These are phyloP conservation scores for Trichoderma harzianum DNA, from an alignment of 2,329 filamentous ascomycete species.

Conservation along the genomic window DNA sequence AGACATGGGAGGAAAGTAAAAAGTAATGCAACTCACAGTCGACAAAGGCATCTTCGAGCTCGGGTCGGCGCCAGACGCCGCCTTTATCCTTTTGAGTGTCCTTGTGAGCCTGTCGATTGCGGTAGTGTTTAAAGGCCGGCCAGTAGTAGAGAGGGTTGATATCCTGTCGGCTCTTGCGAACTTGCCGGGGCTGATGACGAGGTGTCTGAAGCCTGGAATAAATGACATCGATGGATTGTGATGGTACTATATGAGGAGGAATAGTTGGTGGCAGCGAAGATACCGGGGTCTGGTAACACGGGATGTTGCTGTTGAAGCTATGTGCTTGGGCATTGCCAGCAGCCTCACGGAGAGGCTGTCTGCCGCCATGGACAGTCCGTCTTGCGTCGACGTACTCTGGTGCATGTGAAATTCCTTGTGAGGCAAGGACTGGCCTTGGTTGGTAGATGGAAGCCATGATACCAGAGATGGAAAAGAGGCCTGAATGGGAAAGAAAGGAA, in stretches of 20 bases:
- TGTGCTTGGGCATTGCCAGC: conserved; percentile 50
- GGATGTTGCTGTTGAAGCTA: conserved; percentile 40
- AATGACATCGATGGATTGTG: conserved; percentile 44
- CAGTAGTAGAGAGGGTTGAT: conserved; percentile 61
- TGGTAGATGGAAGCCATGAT: conserved; percentile 41
- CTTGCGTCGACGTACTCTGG: conserved; percentile 47
- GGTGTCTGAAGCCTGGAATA: conserved; percentile 36
- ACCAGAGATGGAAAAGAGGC: conserved; percentile 11
- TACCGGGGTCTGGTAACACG: conserved; percentile 44
- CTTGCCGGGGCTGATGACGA: conserved; percentile 35
- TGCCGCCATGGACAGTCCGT: conserved; percentile 36
- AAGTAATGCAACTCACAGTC: conserved; percentile 55
- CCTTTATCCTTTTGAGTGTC: conserved; percentile 56
- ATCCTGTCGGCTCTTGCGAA: conserved; percentile 35
- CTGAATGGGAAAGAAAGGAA: conserved; percentile 21
- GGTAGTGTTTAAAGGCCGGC: conserved; percentile 62
- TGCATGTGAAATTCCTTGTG: conserved; percentile 48
- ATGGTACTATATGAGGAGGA: conserved; percentile 50
- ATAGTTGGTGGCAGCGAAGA: conserved; percentile 46
- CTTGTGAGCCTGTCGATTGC: conserved; percentile 62
- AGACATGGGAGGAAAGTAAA: background rate
- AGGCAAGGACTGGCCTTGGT: conserved; percentile 47
- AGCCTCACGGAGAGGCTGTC: conserved; percentile 51
- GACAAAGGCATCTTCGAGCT: conserved; percentile 63
- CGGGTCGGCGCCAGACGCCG: conserved; percentile 52